Evolutionary conservation across 2,329 filamentous ascomycete genomes (phyloP).

Genomic region (Penicillium expansum): DNA sequence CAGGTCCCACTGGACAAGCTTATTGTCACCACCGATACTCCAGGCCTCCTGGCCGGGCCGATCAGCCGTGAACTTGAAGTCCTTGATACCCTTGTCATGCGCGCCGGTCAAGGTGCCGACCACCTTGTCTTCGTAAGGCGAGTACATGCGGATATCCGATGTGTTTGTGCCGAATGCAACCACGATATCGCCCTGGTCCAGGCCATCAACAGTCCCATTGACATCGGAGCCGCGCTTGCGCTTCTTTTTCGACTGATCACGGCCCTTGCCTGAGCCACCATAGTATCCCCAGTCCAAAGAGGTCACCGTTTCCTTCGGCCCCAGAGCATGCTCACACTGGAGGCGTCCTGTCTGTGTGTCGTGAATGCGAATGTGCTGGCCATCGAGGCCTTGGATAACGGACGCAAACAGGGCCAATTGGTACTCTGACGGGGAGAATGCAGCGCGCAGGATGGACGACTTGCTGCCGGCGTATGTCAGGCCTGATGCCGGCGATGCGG

Average conservation of each 20-base stretch:
- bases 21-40: constrained; percentile 54
- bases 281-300: constrained; percentile 53
- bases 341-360: constrained; percentile 50
- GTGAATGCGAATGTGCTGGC: constrained; percentile 53
- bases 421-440: constrained; percentile 51
- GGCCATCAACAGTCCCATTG: constrained; percentile 37
- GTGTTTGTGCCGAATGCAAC: constrained; percentile 50
- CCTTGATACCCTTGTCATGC: constrained; percentile 49
- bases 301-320: constrained; percentile 47
- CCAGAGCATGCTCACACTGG: constrained; percentile 51
- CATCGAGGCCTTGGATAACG: constrained; percentile 53
- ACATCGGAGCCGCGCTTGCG: constrained; percentile 47
- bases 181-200: constrained; percentile 43
- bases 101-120: constrained; percentile 45
- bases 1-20: constrained; percentile 54
- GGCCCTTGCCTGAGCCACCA: constrained; percentile 34
- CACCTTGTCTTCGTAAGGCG: constrained; percentile 48
- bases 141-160: constrained; percentile 52
- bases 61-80: constrained; percentile 51
- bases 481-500: constrained; percentile 38
- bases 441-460: constrained; percentile 50
- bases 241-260: constrained; percentile 50
- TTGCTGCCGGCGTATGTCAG: constrained; percentile 41
- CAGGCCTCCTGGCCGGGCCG: constrained; percentile 45
- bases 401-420: constrained; percentile 54